These are phyloP conservation scores for Penicillium ucsense DNA, from an alignment of 495 filamentous ascomycete genomes.

Conservation along the genomic window DNA sequence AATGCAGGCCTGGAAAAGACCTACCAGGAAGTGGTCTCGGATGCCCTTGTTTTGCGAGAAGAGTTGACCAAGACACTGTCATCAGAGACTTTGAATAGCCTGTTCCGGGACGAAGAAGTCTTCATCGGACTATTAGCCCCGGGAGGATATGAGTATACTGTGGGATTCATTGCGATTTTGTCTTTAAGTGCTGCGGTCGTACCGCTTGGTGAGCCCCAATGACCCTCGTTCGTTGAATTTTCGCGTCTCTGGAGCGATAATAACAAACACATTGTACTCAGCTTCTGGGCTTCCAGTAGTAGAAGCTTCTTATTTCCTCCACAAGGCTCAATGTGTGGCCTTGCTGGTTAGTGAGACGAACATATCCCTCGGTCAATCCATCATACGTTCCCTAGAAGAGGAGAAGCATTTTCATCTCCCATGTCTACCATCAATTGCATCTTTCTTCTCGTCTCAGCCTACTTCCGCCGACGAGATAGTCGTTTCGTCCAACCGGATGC, in stretches of 20 bases:
- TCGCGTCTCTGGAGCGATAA: neutral
- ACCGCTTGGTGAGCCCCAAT: constrained; percentile 16
- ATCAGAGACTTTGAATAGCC: constrained; percentile 5
- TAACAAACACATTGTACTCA: neutral
- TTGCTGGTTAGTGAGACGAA: constrained; percentile 12
- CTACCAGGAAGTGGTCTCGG: constrained; percentile 16
- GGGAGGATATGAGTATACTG: constrained; percentile 40
- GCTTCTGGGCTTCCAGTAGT: constrained; percentile 22
- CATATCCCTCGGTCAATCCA: constrained; percentile 8
- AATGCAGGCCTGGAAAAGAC: constrained; percentile 19
- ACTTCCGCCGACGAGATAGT: constrained; percentile 4
- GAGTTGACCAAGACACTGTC: constrained; percentile 7
- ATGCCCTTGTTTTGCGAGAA: constrained; percentile 12
- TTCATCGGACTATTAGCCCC: constrained; percentile 37
- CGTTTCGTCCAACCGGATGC: constrained; percentile 17
- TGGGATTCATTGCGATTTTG: constrained; percentile 34
- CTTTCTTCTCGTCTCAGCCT: constrained; percentile 7
- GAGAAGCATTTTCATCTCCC: constrained; percentile 10
- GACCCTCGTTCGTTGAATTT: too few species aligned
- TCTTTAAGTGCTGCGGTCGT: constrained; percentile 35
- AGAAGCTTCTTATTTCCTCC: constrained; percentile 36
- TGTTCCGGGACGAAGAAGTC: constrained; percentile 29
- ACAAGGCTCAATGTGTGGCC: constrained; percentile 20
- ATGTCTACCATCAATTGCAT: constrained; percentile 13
- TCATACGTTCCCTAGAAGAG: constrained; percentile 7